These are phyloP conservation scores for Cryphonectria nitschkei DNA, from an alignment of 2,329 filamentous ascomycete species.

Conservation along the genomic window DNA sequence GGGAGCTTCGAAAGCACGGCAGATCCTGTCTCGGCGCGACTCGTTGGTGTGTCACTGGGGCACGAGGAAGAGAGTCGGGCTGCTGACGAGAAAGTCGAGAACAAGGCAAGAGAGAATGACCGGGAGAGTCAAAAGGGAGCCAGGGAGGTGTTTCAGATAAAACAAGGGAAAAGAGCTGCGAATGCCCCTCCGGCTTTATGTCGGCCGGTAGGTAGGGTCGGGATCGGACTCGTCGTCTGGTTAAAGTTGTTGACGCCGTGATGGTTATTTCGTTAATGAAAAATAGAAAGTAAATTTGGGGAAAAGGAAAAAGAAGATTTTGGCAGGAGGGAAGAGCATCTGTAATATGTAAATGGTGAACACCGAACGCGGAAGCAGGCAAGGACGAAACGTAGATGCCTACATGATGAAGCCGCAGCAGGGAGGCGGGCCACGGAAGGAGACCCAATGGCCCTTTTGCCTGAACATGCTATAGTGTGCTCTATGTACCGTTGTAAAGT, in stretches of 20 bases:
- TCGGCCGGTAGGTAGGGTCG: conserved; percentile 1
- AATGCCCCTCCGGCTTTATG: conserved; percentile 6
- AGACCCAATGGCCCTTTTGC: background rate
- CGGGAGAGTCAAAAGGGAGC: conserved; percentile 8
- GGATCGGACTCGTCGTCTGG: background rate
- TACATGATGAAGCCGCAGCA: background rate
- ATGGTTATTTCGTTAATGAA: background rate
- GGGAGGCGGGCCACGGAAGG: background rate
- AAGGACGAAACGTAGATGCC: conserved; percentile 6
- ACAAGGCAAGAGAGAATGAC: background rate
- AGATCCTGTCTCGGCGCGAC: conserved; percentile 29
- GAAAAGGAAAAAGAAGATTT: background rate
- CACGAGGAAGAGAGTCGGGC: background rate
- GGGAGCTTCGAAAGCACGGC: conserved; percentile 14
- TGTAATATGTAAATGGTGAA: background rate
- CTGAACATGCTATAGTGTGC: background rate
- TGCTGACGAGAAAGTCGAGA: conserved; percentile 3
- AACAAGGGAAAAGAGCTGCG: conserved; percentile 17
- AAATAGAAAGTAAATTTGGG: background rate
- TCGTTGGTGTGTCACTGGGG: conserved; percentile 10
- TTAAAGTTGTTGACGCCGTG: background rate
- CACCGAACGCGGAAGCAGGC: background rate
- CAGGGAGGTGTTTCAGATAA: conserved; percentile 29
- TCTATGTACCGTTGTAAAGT: background rate
- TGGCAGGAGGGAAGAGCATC: background rate